A percentile compares a stretch with the other conserved stretches of the same genome.
Conservation (phyloP, 345 rosid genomes). For the Cochlearia excelsa region DNA sequence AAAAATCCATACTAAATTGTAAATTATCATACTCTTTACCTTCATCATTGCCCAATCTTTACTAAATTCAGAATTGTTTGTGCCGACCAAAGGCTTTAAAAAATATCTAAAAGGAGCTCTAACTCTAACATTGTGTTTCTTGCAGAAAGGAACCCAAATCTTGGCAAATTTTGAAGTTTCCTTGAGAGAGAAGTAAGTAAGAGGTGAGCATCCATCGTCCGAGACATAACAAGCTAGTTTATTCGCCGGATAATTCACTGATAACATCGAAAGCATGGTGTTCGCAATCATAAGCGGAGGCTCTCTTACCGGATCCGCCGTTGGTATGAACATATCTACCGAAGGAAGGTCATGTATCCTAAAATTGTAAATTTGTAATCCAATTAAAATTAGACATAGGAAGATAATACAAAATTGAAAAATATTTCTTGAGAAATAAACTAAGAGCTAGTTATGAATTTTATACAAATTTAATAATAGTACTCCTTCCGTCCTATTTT, state of each 20-base stretch:
- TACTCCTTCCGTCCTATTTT: no score
- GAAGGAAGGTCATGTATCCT: constrained; percentile 15
- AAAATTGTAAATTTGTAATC: background rate
- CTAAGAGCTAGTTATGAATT: no score
- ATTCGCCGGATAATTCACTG: constrained; percentile 46
- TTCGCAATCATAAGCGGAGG: constrained; percentile 4
- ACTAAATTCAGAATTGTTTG: background rate
- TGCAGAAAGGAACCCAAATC: background rate
- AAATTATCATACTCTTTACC: background rate
- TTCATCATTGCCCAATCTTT: constrained; percentile 19
- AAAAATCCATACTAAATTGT: no score
- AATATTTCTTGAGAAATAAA: background rate
- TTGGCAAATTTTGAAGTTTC: constrained; percentile 46
- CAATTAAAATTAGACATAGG: background rate
- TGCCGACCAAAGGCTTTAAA: background rate
- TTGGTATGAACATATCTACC: constrained; percentile 37
- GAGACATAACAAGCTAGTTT: constrained; percentile 52
- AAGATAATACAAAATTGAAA: background rate
- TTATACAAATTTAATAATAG: no score
- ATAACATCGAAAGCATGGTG: constrained; percentile 41
- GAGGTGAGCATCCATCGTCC: constrained; percentile 48
- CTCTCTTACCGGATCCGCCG: constrained; percentile 22
- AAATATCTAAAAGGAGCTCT: constrained; percentile 30
- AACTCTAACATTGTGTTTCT: background rate
- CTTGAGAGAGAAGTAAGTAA: constrained; percentile 41